Base-by-base conservation (phyloP, 768 basidiomycete genomes). In the Tricholoma terreum region DNA sequence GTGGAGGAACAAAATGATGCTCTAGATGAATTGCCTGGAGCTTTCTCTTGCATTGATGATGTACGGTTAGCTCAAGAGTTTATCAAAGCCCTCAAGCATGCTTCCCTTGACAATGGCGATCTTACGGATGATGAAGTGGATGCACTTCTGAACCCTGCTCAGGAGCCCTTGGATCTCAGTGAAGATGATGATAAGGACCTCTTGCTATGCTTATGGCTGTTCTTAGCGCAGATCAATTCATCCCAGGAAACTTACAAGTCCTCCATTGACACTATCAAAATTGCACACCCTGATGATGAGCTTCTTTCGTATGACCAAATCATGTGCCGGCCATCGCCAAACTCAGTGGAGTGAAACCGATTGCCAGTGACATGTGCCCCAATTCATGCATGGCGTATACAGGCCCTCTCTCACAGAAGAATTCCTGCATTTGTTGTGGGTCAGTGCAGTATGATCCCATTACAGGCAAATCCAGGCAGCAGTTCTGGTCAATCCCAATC, bases 401-500 rank as follows among this genome's bases (percentile, higher is more conserved):
- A 4, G 57, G 57, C 1, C 61, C 57, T 11, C 30, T 56, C 6
- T 3, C 4, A 7, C 33, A 61, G 1, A 35, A 21, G 9, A 5
- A 38, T 12, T n/a, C 21, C 21, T 61, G 57, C 14, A 43, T 40
- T 19, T 15, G 19, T 7, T 68, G 64, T 53, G 50, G 58, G 1
- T 38, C 54, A 34, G 34, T 57, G 4, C 50, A 58, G 1, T 36
- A 57, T 24, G 58, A 65, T 24, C 24, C 60, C 6, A 24, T 50
- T 11, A 62, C 60, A 4, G 48, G 42, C 11, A 62, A 58, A 35
- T 43, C 56, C 5, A 31, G 46, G 6, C 57, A 53, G 19, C 24
- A 62, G 10, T 64, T 67, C 45, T 45, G 46, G 24, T 65, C 70
- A 0, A 63, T 71, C 15, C 65, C 67, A 0, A 46, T 69, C 43